Evolutionary conservation across 1,284 basidiomycete species (phyloP).

Genomic region (Puccinia horiana): DNA sequence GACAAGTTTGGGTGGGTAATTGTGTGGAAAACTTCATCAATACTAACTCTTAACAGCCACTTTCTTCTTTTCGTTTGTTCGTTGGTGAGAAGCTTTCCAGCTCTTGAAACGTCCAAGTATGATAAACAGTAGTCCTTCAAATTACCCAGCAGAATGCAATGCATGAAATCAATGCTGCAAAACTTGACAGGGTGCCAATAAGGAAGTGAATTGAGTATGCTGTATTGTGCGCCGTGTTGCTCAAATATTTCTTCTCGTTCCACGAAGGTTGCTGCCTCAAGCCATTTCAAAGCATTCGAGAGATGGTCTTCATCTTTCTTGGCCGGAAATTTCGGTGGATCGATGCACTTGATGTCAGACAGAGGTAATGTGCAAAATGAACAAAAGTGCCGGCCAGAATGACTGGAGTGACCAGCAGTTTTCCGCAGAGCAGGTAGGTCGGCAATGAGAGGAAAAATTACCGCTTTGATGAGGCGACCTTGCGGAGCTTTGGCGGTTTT

Average conservation of each 20-base stretch:
- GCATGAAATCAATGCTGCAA: conserved; percentile 38
- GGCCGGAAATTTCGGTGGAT: neutral
- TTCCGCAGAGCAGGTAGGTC: conserved; percentile 32
- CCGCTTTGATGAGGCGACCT: conserved; percentile 10
- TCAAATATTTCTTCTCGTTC: conserved; percentile 11
- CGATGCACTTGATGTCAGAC: neutral
- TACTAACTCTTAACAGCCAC: neutral
- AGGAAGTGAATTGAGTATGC: conserved; percentile 13
- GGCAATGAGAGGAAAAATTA: conserved; percentile 28
- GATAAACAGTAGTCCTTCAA: conserved; percentile 18
- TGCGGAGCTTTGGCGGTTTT: conserved; percentile 1
- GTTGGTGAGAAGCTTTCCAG: conserved; percentile 10
- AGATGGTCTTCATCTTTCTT: conserved; percentile 1
- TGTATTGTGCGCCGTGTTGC: conserved; percentile 25
- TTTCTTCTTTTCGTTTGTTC: neutral
- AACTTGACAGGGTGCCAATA: conserved; percentile 34
- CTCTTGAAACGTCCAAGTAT: conserved; percentile 5
- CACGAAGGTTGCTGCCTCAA: neutral
- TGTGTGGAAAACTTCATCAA: conserved; percentile 13
- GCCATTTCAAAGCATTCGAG: conserved; percentile 8
- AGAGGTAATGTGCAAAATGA: conserved; percentile 17
- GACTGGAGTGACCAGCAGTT: conserved; percentile 18
- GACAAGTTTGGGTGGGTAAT: neutral
- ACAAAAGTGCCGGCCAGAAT: conserved; percentile 10
- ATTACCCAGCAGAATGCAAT: conserved; percentile 24